These are phyloP conservation scores for Erythrobasidium hasegawianum DNA, from an alignment of 1,284 basidiomycete genomes.

Conservation along the genomic window DNA sequence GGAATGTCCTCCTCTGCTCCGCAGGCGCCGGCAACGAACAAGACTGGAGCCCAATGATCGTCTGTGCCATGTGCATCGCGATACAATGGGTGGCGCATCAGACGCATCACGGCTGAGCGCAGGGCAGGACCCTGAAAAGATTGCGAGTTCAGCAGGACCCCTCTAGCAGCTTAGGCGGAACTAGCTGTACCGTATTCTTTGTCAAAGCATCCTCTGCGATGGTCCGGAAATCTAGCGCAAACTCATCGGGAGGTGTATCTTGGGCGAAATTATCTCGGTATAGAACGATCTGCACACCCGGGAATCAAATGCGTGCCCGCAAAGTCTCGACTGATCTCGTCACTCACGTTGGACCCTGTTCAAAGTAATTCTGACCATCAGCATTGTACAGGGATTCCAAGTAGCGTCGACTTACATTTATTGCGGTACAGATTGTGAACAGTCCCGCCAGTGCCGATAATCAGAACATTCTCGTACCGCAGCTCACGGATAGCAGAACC, in stretches of 20 bases:
- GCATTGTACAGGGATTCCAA: no score
- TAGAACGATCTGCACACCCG: conserved; percentile 39
- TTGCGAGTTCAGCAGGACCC: no score
- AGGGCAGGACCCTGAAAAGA: conserved; percentile 36
- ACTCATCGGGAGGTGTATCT: conserved; percentile 38
- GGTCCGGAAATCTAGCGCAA: conserved; percentile 44
- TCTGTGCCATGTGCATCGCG: conserved; percentile 27
- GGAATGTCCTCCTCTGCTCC: conserved; percentile 39
- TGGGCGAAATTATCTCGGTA: conserved; percentile 44
- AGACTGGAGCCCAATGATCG: conserved; percentile 42
- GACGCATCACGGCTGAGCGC: conserved; percentile 38
- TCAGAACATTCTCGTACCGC: conserved; percentile 38
- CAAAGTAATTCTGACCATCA: no score
- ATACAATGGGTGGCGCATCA: conserved; percentile 43
- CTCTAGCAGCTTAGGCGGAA: no score
- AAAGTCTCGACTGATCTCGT: no score
- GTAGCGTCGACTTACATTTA: conserved; percentile 33
- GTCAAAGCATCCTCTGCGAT: conserved; percentile 41
- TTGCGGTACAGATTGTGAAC: conserved; percentile 45
- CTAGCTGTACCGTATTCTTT: conserved; percentile 33
- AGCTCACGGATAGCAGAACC: conserved; percentile 40
- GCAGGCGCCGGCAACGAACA: conserved; percentile 43
- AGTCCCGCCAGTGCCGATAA: conserved; percentile 42
- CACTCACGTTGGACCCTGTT: no score
- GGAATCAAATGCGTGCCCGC: no score